These are phyloP conservation scores for Megacollybia marginata DNA, from an alignment of 768 basidiomycete genomes.

Conservation along the genomic window DNA sequence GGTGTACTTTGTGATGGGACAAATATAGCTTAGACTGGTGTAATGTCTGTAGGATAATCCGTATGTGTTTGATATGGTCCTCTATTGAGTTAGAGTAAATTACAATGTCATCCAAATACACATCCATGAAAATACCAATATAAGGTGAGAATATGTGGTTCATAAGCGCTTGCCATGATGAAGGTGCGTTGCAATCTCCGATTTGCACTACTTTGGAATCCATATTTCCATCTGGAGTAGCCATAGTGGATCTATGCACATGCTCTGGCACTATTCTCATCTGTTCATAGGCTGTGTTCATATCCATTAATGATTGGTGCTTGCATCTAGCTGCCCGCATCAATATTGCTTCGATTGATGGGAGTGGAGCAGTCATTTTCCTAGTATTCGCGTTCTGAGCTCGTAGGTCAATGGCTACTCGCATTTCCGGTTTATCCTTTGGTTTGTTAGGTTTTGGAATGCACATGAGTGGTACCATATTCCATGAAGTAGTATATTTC, in stretches of 20 bases:
- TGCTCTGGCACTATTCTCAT: constrained; percentile 20
- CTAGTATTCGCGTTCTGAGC: constrained; percentile 28
- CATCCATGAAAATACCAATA: constrained; percentile 30
- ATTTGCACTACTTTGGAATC: constrained; percentile 26
- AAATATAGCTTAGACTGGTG: too few species aligned
- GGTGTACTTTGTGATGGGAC: constrained; percentile 18
- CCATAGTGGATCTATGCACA: constrained; percentile 18
- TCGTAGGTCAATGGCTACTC: constrained; percentile 24
- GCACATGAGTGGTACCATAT: constrained; percentile 27
- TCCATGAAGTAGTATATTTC: constrained; percentile 23
- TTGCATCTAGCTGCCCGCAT: constrained; percentile 11
- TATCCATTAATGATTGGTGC: constrained; percentile 23
- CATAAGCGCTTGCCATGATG: constrained; percentile 38
- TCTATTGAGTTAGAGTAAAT: constrained; percentile 29
- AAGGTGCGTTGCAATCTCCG: constrained; percentile 26
- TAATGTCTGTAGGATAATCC: constrained; percentile 19
- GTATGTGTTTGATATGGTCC: constrained; percentile 24
- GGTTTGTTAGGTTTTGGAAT: constrained; percentile 19
- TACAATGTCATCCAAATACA: constrained; percentile 12
- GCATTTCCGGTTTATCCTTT: constrained; percentile 10
- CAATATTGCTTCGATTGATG: constrained; percentile 18
- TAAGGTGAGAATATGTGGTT: constrained; percentile 27
- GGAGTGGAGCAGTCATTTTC: constrained; percentile 21
- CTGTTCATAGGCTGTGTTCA: constrained; percentile 31
- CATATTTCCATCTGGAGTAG: constrained; percentile 38